Evolutionary conservation across 1,284 basidiomycete species (phyloP), one percentile per base, ranked within the genome.

Genomic region (Omphalotus olearius): DNA sequence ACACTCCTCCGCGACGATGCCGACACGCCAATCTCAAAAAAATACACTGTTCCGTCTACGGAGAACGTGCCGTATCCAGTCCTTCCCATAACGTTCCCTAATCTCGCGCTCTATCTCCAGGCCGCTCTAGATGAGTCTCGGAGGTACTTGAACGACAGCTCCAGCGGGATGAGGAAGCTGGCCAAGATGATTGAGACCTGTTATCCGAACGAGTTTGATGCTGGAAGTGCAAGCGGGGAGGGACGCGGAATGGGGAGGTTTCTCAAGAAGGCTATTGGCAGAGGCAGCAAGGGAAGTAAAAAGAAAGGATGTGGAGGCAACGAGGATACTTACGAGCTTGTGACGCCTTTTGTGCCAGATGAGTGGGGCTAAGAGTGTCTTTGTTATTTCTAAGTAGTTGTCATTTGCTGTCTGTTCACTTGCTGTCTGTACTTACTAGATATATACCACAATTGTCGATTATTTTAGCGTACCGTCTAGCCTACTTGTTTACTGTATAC

Each of bases 331-430:
- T 90, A 82, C 56, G 84, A 88, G 46, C 74, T 89, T 14, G 85
- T 91, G 50, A 91, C 88, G 25, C 88, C 88, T 0, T 91, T 90
- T 64, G 75, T 82, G n/a, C 65, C 78, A n/a, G 77, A 81, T 52
- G 81, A 81, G 57, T 83, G 78, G 77, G 78, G 79, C 46, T 78
- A 58, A 62, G 23, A 35, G 4, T 25, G 26, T 14, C 25, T 43
- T 6, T 33, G 14, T 17, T 18, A 25, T 30, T 17, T 35, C 36
- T 43, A 23, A 23, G 23, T 23, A 30, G 40, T 25, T 39, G 28
- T 47, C 7, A 14, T 25, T 7, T 18, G 10, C 26, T 14, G n/a
- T 35, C 30, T 28, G 16, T 45, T 45, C n/a, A n/a, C n/a, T n/a
- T n/a, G n/a, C 26, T 33, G 7, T 33, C 30, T 33, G 3, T 9